Evolutionary conservation across 2,329 filamentous ascomycete genomes (phyloP).

Genomic region (Beauveria scarabaeidicola): DNA sequence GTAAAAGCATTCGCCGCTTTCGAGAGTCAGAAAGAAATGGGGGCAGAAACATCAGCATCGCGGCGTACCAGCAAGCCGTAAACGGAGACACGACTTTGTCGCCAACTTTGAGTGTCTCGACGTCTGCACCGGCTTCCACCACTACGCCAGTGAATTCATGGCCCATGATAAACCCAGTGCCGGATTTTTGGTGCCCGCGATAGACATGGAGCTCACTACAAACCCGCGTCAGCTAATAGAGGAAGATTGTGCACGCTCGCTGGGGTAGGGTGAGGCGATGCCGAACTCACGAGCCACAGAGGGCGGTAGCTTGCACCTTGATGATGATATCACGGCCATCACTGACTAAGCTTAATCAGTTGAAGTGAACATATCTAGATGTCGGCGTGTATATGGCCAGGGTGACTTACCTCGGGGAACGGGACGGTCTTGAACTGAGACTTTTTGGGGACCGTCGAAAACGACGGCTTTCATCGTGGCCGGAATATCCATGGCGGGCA

Average conservation of each 20-base stretch:
- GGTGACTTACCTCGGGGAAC: slow-evolving; percentile 52
- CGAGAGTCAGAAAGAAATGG: slow-evolving; percentile 1
- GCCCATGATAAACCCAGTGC: slow-evolving; percentile 59
- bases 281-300: slow-evolving; percentile 71
- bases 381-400: neutral
- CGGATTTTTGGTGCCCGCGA: slow-evolving; percentile 68
- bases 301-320: slow-evolving; percentile 71
- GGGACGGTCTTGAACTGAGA: slow-evolving; percentile 71
- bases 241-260: neutral
- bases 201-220: slow-evolving; percentile 75
- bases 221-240: neutral
- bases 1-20: slow-evolving; percentile 65
- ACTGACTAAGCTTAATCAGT: slow-evolving; percentile 40
- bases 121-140: slow-evolving; percentile 55
- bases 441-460: slow-evolving; percentile 69
- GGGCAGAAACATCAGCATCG: neutral
- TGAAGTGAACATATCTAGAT: neutral
- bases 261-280: neutral
- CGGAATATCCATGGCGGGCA: slow-evolving; percentile 23
- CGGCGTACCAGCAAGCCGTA: slow-evolving; percentile 65
- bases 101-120: slow-evolving; percentile 61
- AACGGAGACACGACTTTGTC: slow-evolving; percentile 79
- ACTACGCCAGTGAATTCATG: slow-evolving; percentile 83
- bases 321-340: slow-evolving; percentile 69
- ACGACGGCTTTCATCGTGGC: slow-evolving; percentile 79